A percentile compares a stretch with the other conserved stretches of the same genome.
phyloP scores from a whole-genome alignment of 129 eudicot species.

The Artemisia tridentata region DNA sequence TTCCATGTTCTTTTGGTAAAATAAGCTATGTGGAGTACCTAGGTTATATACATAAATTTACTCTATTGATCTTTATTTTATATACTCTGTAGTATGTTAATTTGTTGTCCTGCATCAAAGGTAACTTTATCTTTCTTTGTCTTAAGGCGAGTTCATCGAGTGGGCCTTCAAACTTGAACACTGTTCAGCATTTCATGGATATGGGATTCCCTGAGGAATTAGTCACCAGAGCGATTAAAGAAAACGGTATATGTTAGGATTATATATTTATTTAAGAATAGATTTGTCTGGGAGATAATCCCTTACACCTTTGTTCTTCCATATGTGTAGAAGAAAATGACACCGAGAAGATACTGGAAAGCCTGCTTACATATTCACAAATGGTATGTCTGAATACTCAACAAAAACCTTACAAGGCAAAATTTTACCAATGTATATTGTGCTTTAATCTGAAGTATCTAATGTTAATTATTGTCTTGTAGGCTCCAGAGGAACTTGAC shows the following conservation, averaged over 20 bases:
- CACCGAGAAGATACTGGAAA: conserved; percentile 48
- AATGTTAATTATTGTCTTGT: conserved; percentile 27
- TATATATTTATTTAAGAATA: not conserved
- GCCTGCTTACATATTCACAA: conserved; percentile 44
- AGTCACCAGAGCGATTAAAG: conserved; percentile 60
- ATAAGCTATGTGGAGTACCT: not conserved
- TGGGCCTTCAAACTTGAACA: conserved; percentile 41
- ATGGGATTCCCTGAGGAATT: conserved; percentile 63
- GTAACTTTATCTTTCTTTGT: conserved; percentile 25
- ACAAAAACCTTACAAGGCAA: not conserved
- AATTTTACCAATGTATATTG: not conserved
- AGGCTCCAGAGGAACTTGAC: conserved; percentile 42
- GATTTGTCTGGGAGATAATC: not conserved
- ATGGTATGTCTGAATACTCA: not conserved
- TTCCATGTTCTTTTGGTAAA: not conserved
- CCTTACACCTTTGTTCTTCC: conserved; percentile 17
- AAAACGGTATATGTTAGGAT: conserved; percentile 55
- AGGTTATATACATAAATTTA: not conserved
- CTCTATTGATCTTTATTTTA: no score
- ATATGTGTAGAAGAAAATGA: conserved; percentile 57
- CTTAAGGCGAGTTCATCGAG: conserved; percentile 71
- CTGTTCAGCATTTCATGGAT: conserved; percentile 49
- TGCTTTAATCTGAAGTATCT: not conserved
- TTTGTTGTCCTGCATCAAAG: not conserved
- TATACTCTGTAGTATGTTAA: no score